phyloP scores from a whole-genome alignment of 169 alveolate species.

The Ichthyophthirius multifiliis region DNA sequence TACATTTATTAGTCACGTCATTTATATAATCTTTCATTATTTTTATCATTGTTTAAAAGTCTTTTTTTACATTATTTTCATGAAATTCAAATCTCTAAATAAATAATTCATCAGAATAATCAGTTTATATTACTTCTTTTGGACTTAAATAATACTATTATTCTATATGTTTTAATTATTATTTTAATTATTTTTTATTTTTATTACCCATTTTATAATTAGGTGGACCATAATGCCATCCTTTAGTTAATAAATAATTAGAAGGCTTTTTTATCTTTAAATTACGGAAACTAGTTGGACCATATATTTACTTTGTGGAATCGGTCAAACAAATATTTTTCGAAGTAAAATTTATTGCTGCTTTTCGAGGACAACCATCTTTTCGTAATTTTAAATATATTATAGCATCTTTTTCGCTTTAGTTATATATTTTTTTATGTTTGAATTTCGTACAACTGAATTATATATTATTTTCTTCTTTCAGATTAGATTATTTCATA shows the following conservation, averaged over 20 bases:
- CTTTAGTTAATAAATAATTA: background rate
- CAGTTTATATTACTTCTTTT: background rate
- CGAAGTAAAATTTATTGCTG: background rate
- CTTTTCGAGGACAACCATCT: slow-evolving; percentile 4
- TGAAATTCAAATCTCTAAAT: background rate
- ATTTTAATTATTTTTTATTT: background rate
- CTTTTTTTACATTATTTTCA: background rate
- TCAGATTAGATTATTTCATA: no score
- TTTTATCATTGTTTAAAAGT: background rate
- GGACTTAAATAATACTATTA: background rate
- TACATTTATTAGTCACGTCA: background rate
- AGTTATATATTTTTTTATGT: no score
- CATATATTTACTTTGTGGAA: background rate
- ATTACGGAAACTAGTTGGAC: background rate
- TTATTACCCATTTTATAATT: background rate
- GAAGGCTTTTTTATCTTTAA: background rate
- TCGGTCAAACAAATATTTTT: background rate
- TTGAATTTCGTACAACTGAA: no score
- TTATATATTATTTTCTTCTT: no score
- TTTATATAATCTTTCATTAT: background rate
- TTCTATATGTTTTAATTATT: background rate
- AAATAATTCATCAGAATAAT: background rate
- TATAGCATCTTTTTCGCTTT: slow-evolving; percentile 10
- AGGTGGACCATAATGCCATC: background rate
- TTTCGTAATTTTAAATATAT: background rate